Conservation (phyloP, 371 early-diverging fungal species). For the Funneliformis caledonium region DNA sequence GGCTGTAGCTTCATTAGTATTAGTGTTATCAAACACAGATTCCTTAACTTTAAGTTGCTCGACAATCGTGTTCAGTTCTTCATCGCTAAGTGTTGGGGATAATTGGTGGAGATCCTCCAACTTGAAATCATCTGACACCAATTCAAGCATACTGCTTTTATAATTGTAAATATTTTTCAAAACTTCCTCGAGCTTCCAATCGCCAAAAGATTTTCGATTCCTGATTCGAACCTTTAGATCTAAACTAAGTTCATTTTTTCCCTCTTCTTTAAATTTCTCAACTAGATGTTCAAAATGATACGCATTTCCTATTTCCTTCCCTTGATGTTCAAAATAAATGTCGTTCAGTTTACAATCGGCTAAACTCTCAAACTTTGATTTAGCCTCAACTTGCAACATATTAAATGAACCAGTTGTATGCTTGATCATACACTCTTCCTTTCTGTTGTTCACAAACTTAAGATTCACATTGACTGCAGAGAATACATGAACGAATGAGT, state of each 20-base stretch:
- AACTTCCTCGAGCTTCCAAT: no score
- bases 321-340: background rate
- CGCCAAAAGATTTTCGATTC: background rate
- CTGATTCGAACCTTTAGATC: no score
- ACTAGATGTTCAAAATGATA: no score
- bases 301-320: background rate
- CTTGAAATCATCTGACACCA: no score
- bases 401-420: constrained; percentile 4
- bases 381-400: background rate
- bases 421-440: background rate
- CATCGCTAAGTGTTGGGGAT: no score
- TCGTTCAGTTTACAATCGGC: background rate
- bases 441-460: background rate
- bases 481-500: background rate
- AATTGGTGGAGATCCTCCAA: no score
- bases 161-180: no score
- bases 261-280: no score
- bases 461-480: background rate
- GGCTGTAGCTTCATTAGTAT: background rate
- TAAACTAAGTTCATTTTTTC: background rate
- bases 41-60: background rate
- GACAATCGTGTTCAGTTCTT: no score
- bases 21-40: background rate
- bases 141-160: no score
- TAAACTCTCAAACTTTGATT: constrained; percentile 6